A percentile compares a stretch with the other conserved stretches of the same genome.
Conservation (phyloP, 805 yeast species). For the Cyberlindnera suaveolens region DNA sequence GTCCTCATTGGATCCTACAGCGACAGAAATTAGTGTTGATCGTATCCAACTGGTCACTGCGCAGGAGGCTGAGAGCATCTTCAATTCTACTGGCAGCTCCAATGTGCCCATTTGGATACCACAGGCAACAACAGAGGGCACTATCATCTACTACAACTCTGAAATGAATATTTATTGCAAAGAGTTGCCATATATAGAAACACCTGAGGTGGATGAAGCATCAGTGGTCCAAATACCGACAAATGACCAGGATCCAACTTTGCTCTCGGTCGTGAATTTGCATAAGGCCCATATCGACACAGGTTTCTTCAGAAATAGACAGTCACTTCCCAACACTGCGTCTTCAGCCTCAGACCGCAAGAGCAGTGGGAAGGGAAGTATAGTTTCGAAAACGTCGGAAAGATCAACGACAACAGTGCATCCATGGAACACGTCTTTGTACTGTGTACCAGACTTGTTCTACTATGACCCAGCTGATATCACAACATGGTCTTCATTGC, state of each 20-base stretch:
- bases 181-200: conserved; percentile 45
- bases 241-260: conserved; percentile 9
- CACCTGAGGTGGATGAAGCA: conserved; percentile 30
- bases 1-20: conserved; percentile 7
- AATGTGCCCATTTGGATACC: conserved; percentile 55
- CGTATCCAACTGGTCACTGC: conserved; percentile 26
- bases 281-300: conserved; percentile 21
- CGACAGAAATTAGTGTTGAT: conserved; percentile 1
- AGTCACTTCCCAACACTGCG: conserved; percentile 9
- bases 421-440: conserved; percentile 22
- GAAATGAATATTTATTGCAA: conserved; percentile 54
- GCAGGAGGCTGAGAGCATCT: conserved; percentile 32
- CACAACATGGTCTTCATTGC: conserved; percentile 51
- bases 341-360: conserved; percentile 5
- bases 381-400: conserved; percentile 13
- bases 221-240: conserved; percentile 22
- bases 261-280: conserved; percentile 18
- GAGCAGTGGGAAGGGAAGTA: conserved; percentile 8
- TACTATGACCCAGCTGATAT: conserved; percentile 57
- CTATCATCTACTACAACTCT: conserved; percentile 52
- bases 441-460: conserved; percentile 38
- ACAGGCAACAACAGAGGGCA: conserved; percentile 46
- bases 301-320: conserved; percentile 11
- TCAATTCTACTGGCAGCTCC: conserved; percentile 28
- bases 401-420: conserved; percentile 19